phyloP scores from a whole-genome alignment of 495 filamentous ascomycete species.

The Jackrogersella minutella region DNA sequence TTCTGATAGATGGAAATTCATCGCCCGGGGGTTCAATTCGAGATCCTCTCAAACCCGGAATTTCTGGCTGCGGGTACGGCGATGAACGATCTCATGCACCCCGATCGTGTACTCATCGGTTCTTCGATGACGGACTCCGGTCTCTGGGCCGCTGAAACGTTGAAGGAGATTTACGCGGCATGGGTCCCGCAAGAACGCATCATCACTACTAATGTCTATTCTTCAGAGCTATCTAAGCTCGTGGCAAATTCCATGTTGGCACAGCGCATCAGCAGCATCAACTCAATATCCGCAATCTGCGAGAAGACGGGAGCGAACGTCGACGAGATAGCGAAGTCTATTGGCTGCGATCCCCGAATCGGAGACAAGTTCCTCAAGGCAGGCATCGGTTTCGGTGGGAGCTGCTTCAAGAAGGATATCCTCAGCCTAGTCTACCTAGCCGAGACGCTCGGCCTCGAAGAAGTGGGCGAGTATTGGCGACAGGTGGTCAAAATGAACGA shows the following conservation, averaged over 20 bases:
- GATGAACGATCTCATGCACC: conserved; percentile 71
- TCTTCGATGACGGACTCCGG: conserved; percentile 66
- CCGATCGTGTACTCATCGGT: conserved; percentile 81
- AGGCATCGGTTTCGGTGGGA: conserved; percentile 80
- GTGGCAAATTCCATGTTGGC: conserved; percentile 84
- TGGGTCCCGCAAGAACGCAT: conserved; percentile 76
- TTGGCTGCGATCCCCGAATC: conserved; percentile 75
- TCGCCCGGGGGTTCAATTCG: conserved; percentile 69
- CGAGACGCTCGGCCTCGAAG: conserved; percentile 70
- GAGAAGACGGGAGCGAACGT: conserved; percentile 80
- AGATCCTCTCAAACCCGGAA: conserved; percentile 85
- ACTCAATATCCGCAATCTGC: conserved; percentile 81
- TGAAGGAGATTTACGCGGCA: conserved; percentile 71
- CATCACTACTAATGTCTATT: conserved; percentile 78
- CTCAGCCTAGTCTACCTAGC: conserved; percentile 78
- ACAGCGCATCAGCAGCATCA: conserved; percentile 84
- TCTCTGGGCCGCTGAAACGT: conserved; percentile 64
- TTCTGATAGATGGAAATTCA: conserved; percentile 50
- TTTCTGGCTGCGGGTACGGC: conserved; percentile 84
- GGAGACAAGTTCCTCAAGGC: conserved; percentile 79
- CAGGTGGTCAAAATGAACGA: conserved; percentile 80
- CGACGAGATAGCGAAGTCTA: conserved; percentile 72
- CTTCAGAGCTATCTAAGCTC: conserved; percentile 81
- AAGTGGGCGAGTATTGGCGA: conserved; percentile 81
- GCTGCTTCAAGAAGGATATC: conserved; percentile 86